These are phyloP conservation scores for Claviceps sp. DNA, from an alignment of 2,329 filamentous ascomycete species.

Conservation along the genomic window DNA sequence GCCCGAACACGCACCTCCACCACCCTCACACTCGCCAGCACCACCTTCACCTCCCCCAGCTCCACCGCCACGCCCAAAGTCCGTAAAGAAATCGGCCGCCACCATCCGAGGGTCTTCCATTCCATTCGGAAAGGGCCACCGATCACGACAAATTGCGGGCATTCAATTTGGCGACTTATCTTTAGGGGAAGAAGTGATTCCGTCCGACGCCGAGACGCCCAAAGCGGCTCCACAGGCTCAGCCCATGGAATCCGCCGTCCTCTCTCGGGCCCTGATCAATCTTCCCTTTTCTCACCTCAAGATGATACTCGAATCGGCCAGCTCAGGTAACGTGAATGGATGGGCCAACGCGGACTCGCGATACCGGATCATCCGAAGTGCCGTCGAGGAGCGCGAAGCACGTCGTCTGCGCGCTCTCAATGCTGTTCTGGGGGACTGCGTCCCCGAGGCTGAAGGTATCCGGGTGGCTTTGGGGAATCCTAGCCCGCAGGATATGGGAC, in stretches of 20 bases:
- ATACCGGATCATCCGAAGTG: slow-evolving; percentile 32
- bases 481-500: slow-evolving; percentile 25
- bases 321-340: slow-evolving; percentile 36
- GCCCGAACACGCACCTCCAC: slow-evolving; percentile 14
- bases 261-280: slow-evolving; percentile 57
- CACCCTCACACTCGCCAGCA: slow-evolving; percentile 5
- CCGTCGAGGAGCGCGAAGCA: slow-evolving; percentile 44
- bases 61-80: slow-evolving; percentile 5
- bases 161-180: slow-evolving; percentile 62
- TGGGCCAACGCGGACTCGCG: slow-evolving; percentile 35
- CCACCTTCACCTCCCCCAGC: background rate
- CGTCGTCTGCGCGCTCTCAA: slow-evolving; percentile 35
- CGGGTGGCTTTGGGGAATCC: slow-evolving; percentile 23
- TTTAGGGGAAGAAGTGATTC: slow-evolving; percentile 15
- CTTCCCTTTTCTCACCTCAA: slow-evolving; percentile 56
- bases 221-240: slow-evolving; percentile 14
- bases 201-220: slow-evolving; percentile 18
- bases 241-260: slow-evolving; percentile 27
- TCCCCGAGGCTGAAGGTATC: slow-evolving; percentile 23
- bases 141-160: slow-evolving; percentile 41
- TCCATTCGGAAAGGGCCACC: slow-evolving; percentile 22
- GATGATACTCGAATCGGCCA: slow-evolving; percentile 45
- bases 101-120: slow-evolving; percentile 23
- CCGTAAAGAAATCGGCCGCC: slow-evolving; percentile 8
- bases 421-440: slow-evolving; percentile 22